Base-by-base conservation (phyloP, 164 flowering plant species). In the Umbilicus rupestris region DNA sequence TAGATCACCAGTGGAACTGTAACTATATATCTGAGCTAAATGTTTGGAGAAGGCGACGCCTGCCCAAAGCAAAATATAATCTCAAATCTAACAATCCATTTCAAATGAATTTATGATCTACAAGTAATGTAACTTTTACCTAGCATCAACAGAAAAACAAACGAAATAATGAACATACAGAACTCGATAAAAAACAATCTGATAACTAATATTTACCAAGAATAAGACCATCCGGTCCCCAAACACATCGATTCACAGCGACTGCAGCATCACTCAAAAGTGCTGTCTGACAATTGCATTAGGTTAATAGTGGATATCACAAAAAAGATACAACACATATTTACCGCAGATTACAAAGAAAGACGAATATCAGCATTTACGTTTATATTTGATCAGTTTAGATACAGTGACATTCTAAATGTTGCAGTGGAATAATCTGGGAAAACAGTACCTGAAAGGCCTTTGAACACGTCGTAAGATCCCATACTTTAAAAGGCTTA, bases 1-100 rank as follows among this genome's bases (percentile, higher is more conserved):
- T 67, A 81, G 69, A 39, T 83, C 89, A 65, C 85, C 84, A 3
- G 80, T 65, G 26, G 80, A 80, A 70, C 58, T 74, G 74, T 80
- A 83, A 9, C 80, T 68, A 70, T 83, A 85, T 67, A 72, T 76
- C 67, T 85, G 89, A 66, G 83, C 85, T 68, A 83, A 74, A 75
- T 83, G 85, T 69, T 78, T 85, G 5, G 89, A 85, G 72, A 82
- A 85, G 16, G 89, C 89, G 78, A 85, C 85, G 70, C 86, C 89
- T 85, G 59, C 50, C 66, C 69, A 39, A 30, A 16, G 10, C 2
- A 49, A 3, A 37, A 8, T 50, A 28, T 22, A 26, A 20, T 9
- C 60, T 11, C 29, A 49, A 37, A 9, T 39, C 22, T 16, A 5
- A 47, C 55, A 20, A 7, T 20, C 11, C 5, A 5, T 50, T 50